A percentile compares a stretch with the other conserved stretches of the same genome.
Evolutionary conservation across 306 rosid genomes (phyloP).

Genomic region (Pterocarpus macrocarpus): DNA sequence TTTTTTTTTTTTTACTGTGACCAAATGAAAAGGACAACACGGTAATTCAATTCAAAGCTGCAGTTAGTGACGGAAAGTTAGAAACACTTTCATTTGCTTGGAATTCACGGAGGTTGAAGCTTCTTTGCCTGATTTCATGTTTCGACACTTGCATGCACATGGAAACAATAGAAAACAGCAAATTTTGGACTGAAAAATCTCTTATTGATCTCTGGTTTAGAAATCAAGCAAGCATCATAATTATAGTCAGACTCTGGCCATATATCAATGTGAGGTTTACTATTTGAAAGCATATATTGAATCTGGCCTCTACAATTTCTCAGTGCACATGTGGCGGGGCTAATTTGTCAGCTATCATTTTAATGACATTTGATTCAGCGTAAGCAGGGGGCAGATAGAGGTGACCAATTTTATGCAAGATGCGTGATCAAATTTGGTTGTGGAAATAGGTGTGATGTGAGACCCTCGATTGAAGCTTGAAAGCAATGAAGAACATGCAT

Average conservation of each 20-base stretch:
- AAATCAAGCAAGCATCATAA: not conserved
- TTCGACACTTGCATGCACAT: conserved; percentile 35
- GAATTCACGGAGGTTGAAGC: not conserved
- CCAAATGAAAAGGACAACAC: not conserved
- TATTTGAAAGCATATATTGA: not conserved
- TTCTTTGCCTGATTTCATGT: not conserved
- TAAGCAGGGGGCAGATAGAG: too few species aligned
- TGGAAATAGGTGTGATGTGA: not conserved
- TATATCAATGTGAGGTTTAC: not conserved
- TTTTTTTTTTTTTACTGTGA: not conserved
- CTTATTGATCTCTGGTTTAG: not conserved
- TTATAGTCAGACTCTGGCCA: too few species aligned
- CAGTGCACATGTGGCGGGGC: not conserved
- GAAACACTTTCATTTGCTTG: not conserved
- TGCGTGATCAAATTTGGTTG: not conserved
- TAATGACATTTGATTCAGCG: not conserved
- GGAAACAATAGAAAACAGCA: conserved; percentile 1
- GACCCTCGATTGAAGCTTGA: too few species aligned
- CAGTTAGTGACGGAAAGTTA: not conserved
- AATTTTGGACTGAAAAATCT: not conserved
- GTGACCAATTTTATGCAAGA: not conserved
- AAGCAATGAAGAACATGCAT: not conserved
- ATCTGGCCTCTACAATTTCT: not conserved
- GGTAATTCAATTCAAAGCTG: too few species aligned
- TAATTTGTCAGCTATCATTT: too few species aligned